Conservation (phyloP, 129 eudicot genomes). For the Escallonia rubra region DNA sequence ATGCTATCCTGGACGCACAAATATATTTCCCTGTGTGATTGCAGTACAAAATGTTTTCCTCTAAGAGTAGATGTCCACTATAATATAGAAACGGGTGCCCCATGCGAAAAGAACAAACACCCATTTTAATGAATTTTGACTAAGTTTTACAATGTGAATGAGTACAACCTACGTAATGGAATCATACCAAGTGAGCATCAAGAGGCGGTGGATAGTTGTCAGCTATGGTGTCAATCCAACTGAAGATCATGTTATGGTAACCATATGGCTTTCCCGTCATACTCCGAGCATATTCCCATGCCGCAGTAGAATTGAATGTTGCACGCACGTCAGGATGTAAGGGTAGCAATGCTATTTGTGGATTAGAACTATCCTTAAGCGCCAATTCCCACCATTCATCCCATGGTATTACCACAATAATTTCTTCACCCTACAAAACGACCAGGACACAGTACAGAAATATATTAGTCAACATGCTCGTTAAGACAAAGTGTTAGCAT, state of each 20-base stretch:
- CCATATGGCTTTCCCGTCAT: slow-evolving; percentile 98
- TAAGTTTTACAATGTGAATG: no score
- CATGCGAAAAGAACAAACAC: no score
- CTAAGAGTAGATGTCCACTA: no score
- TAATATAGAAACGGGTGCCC: no score
- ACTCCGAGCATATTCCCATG: slow-evolving; percentile 92
- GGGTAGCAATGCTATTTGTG: slow-evolving; percentile 89
- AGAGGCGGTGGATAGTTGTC: slow-evolving; percentile 99
- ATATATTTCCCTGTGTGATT: no score
- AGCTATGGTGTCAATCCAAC: slow-evolving; percentile 97
- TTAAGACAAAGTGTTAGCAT: neutral
- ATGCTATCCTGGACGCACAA: neutral
- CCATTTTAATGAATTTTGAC: no score
- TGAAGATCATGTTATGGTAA: slow-evolving; percentile 98
- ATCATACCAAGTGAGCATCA: slow-evolving; percentile 98
- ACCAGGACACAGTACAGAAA: slow-evolving; percentile 8
- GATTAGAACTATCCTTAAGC: slow-evolving; percentile 91
- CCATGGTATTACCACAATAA: slow-evolving; percentile 92
- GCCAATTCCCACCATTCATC: slow-evolving; percentile 98
- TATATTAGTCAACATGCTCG: neutral
- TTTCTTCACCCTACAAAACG: slow-evolving; percentile 86
- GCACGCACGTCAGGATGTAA: slow-evolving; percentile 89
- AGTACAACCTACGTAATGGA: neutral
- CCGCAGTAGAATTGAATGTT: slow-evolving; percentile 77
- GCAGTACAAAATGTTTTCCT: no score